Evolutionary conservation across 495 filamentous ascomycete species (phyloP), one percentile per base, ranked within the genome.

Genomic region (Aspergillus mulundensis): DNA sequence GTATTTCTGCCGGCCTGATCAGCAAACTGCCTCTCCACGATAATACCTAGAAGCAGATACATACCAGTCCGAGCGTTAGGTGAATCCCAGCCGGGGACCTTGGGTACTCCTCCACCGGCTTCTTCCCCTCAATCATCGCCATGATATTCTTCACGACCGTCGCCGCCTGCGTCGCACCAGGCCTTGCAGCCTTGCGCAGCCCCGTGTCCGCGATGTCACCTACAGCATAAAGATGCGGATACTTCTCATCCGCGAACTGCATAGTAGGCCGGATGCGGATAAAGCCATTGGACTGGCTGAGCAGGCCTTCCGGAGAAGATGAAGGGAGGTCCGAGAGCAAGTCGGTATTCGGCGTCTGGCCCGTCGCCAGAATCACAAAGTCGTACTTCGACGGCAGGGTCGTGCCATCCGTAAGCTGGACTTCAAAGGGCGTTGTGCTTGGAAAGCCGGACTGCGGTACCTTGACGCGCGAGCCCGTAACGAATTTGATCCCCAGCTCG

Each of bases 141-240:
- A 76, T 44, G 8, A 87, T 81, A 46, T 87, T 87, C 40, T 72
- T 71, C 3, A 72, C 72, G 0, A 79, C 81, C 5, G 81, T 65
- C 4, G 64, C 70, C 5, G 81, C 78, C 61, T 87, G 84, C 12
- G 70, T 68, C 6, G 70, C 60, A 1, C 75, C 77, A 0, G 81
- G 80, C 14, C 82, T 68, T 14, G 79, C 80, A 48, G 81, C 84
- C 45, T 80, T 83, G 36, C 77, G 77, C 1, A 77, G 76, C 15
- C 77, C 76, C 0, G 81, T 82, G 42, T 82, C 78, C 6, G 83
- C 82, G 20, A 87, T 83, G 58, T 87, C 84, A 1, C 84, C 84
- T 11, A 83, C 72, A 0, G 76, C 80, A 54, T 82, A 87, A 2
- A 87, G 60, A 44, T 83, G 72, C 0, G 74, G 65, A 36, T 77